A percentile compares a stretch with the other conserved stretches of the same genome.
phyloP scores from a whole-genome alignment of 257 asterid species.

The Echites panduratus region DNA sequence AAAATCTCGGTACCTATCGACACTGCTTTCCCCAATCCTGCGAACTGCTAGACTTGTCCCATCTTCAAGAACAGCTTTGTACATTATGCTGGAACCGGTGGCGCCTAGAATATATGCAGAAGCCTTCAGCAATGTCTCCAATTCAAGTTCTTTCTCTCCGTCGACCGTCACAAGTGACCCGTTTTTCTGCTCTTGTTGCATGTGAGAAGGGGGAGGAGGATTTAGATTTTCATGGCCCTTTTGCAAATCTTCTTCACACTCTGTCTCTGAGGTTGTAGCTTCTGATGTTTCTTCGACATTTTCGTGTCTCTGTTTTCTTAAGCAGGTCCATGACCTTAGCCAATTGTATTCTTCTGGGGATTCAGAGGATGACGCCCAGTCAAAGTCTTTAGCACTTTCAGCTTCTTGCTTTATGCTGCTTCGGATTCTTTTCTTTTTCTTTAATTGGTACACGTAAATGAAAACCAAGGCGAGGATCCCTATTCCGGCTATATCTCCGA shows the following conservation, averaged over 20 bases:
- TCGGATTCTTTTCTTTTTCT: slow-evolving; percentile 38
- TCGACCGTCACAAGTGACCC: slow-evolving; percentile 79
- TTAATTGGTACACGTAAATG: slow-evolving; percentile 34
- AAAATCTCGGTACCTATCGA: slow-evolving; percentile 81
- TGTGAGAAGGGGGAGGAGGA: background rate
- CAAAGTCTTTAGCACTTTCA: slow-evolving; percentile 47
- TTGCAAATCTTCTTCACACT: slow-evolving; percentile 9
- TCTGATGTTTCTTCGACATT: slow-evolving; percentile 40
- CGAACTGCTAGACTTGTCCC: slow-evolving; percentile 81
- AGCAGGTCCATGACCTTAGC: slow-evolving; percentile 71
- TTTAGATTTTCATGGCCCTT: slow-evolving; percentile 15
- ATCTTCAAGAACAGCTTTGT: slow-evolving; percentile 89
- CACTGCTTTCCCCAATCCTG: slow-evolving; percentile 76
- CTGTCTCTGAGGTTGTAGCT: slow-evolving; percentile 34
- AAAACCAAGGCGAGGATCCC: slow-evolving; percentile 40
- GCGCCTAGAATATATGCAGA: slow-evolving; percentile 91
- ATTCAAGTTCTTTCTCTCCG: slow-evolving; percentile 73
- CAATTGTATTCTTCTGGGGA: slow-evolving; percentile 59
- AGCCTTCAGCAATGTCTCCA: slow-evolving; percentile 82
- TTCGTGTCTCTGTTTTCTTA: slow-evolving; percentile 41
- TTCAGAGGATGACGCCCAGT: slow-evolving; percentile 74
- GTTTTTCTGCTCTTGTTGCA: slow-evolving; percentile 38
- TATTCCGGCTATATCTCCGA: slow-evolving; percentile 66
- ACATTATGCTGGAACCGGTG: slow-evolving; percentile 88
- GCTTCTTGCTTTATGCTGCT: slow-evolving; percentile 31